Percentiles rank a stretch among this genome's conserved stretches.
Evolutionary conservation across 2,329 filamentous ascomycete genomes (phyloP).

Genomic region (Claviceps monticola): DNA sequence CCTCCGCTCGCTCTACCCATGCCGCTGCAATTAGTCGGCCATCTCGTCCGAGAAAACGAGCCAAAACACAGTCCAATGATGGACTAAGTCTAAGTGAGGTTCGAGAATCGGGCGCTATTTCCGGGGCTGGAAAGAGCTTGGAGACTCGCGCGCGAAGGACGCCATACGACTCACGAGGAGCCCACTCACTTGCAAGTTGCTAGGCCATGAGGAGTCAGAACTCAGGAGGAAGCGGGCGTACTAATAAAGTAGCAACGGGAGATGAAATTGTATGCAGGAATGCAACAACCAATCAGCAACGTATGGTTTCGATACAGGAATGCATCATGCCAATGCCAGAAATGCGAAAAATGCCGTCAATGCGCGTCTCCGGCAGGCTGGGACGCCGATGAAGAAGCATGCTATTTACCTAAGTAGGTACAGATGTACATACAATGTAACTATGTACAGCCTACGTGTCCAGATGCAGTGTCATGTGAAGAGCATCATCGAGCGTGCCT

Average conservation of each 20-base stretch:
- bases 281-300: neutral
- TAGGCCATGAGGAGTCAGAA: no score
- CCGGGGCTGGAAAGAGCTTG: neutral
- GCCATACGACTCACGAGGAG: neutral
- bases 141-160: neutral
- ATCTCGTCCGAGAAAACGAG: no score
- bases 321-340: neutral
- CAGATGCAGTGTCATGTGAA: no score
- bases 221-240: no score
- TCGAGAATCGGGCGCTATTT: neutral
- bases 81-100: neutral
- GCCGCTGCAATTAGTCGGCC: no score
- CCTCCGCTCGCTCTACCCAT: no score
- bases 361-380: neutral
- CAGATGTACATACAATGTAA: no score
- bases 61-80: no score
- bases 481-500: no score
- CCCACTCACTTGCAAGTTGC: no score
- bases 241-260: neutral
- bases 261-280: neutral
- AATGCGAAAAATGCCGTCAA: neutral
- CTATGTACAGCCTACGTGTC: no score
- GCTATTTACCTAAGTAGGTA: no score
- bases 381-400: neutral
- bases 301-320: neutral